Percentiles rank a stretch among this genome's conserved stretches.
These are phyloP conservation scores for Periconia digitata DNA, from an alignment of 2,329 filamentous ascomycete species.

Conservation along the genomic window DNA sequence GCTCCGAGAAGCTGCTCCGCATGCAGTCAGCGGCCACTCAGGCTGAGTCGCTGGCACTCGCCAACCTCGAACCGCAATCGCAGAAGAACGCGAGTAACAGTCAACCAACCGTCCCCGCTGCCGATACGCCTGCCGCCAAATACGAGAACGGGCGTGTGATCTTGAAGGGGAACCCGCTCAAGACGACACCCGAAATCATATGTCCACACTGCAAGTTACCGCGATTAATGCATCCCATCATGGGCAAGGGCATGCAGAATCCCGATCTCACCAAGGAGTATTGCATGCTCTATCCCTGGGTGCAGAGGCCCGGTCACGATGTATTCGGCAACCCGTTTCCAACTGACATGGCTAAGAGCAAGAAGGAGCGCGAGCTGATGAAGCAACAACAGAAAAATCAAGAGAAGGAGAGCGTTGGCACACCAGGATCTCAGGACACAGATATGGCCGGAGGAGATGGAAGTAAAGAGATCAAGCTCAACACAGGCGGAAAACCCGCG, in stretches of 20 bases:
- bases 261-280: conserved; percentile 63
- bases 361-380: conserved; percentile 66
- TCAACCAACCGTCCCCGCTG: conserved; percentile 56
- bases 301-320: conserved; percentile 74
- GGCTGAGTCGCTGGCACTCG: conserved; percentile 43
- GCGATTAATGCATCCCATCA: conserved; percentile 70
- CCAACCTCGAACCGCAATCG: conserved; percentile 37
- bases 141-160: conserved; percentile 70
- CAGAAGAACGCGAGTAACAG: conserved; percentile 37
- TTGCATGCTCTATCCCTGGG: conserved; percentile 78
- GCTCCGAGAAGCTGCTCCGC: conserved; percentile 75
- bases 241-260: conserved; percentile 69
- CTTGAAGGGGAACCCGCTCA: conserved; percentile 71
- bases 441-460: conserved; percentile 38
- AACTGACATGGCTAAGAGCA: conserved; percentile 72
- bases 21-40: conserved; percentile 61
- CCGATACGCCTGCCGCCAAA: conserved; percentile 65
- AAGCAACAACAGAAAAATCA: conserved; percentile 45
- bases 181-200: conserved; percentile 69
- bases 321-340: conserved; percentile 84
- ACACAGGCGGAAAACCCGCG: conserved; percentile 49
- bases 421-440: conserved; percentile 49
- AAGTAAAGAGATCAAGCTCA: conserved; percentile 50
- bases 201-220: conserved; percentile 76
- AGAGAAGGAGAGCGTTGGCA: conserved; percentile 48